A percentile compares a stretch with the other conserved stretches of the same genome.
phyloP scores from a whole-genome alignment of 2,329 filamentous ascomycete species.

The Aspergillus sp. region DNA sequence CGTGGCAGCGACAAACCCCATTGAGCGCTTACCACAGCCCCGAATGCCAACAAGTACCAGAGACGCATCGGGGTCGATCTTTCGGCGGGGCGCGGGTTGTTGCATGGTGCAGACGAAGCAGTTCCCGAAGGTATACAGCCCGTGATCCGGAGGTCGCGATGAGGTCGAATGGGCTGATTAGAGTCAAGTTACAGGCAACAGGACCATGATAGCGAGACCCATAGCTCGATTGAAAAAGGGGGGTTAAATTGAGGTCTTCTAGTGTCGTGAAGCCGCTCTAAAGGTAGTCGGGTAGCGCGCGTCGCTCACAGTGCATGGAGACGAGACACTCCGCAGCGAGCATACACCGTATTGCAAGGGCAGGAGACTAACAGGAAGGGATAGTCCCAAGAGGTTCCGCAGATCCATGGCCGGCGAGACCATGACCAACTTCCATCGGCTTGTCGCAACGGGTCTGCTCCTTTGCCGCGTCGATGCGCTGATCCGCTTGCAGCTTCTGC shows the following conservation, averaged over 20 bases:
- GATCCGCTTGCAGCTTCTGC: neutral
- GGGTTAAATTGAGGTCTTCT: neutral
- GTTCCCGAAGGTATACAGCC: neutral
- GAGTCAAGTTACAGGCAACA: neutral
- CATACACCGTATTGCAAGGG: neutral
- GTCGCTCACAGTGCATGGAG: neutral
- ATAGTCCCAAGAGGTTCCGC: too few relatives aligned
- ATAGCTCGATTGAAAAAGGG: neutral
- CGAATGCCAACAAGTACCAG: slow-evolving; percentile 44
- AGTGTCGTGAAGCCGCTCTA: neutral
- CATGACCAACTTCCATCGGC: neutral
- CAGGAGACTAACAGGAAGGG: too few relatives aligned
- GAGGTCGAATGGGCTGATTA: neutral
- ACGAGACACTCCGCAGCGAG: neutral
- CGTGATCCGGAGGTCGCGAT: neutral
- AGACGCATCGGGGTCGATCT: slow-evolving; percentile 40
- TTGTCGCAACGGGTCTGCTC: neutral
- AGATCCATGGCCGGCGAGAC: too few relatives aligned
- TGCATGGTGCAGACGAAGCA: neutral
- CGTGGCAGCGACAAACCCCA: slow-evolving; percentile 45
- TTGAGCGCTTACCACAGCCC: slow-evolving; percentile 44
- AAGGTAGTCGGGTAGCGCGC: neutral
- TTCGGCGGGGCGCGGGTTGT: slow-evolving; percentile 18
- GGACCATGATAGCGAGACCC: neutral
- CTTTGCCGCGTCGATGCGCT: neutral